These are phyloP conservation scores for Geranium rotundifolium DNA, from an alignment of 345 rosid genomes.

Conservation along the genomic window DNA sequence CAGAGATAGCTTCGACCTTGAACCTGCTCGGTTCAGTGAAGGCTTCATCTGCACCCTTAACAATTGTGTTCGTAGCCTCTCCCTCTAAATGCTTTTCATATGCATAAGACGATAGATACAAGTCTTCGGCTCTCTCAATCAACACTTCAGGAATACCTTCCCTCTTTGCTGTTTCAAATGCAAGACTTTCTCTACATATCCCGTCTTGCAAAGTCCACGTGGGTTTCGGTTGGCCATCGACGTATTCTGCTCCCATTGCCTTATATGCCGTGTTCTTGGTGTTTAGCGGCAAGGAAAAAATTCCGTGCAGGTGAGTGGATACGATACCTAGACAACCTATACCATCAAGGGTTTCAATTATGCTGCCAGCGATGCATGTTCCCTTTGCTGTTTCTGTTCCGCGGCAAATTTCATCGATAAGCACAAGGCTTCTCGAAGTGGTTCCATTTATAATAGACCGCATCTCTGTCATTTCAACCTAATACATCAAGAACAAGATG, in stretches of 20 bases:
- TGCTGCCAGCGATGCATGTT: conserved; percentile 93
- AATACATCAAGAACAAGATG: conserved; percentile 7
- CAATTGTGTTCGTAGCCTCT: conserved; percentile 10
- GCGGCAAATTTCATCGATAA: conserved; percentile 87
- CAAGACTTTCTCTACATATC: conserved; percentile 87
- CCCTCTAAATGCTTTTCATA: conserved; percentile 13
- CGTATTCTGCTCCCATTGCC: conserved; percentile 74
- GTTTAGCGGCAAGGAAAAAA: conserved; percentile 59
- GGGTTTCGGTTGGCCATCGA: conserved; percentile 68
- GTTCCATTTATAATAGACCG: conserved; percentile 61
- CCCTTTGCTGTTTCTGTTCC: conserved; percentile 98
- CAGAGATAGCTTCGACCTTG: conserved; percentile 14
- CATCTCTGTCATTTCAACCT: conserved; percentile 97
- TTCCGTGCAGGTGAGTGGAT: conserved; percentile 91
- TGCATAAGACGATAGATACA: conserved; percentile 37
- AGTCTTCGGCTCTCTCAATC: conserved; percentile 74
- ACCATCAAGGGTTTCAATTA: conserved; percentile 62
- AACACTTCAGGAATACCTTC: conserved; percentile 78
- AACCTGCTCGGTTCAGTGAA: conserved; percentile 11
- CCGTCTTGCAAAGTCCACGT: conserved; percentile 92
- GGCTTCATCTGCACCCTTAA: conserved; percentile 14
- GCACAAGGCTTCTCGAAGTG: conserved; percentile 83
- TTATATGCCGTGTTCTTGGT: conserved; percentile 45
- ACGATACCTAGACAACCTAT: conserved; percentile 85
- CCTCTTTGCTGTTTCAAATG: conserved; percentile 90